phyloP scores from a whole-genome alignment of 2,329 filamentous ascomycete species.

The Xylariaceae sp. region DNA sequence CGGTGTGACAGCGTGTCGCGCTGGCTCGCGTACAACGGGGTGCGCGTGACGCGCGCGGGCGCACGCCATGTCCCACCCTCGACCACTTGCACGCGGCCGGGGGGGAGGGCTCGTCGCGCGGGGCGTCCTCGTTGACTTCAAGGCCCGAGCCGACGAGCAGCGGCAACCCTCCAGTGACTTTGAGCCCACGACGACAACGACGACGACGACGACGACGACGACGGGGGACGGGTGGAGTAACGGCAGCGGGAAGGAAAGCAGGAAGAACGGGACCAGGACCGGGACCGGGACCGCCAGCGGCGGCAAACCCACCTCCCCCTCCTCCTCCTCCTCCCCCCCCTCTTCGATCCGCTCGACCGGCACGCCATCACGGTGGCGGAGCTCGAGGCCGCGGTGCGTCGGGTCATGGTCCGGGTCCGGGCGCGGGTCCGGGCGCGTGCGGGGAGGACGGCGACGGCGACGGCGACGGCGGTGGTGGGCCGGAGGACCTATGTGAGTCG shows the following conservation, averaged over 20 bases:
- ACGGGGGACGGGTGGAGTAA: too few species aligned
- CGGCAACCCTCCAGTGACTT: too few species aligned
- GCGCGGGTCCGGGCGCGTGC: too few species aligned
- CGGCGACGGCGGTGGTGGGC: too few species aligned
- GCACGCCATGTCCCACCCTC: slow-evolving; percentile 30
- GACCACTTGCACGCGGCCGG: slow-evolving; percentile 46
- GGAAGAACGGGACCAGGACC: too few species aligned
- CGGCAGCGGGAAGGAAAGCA: too few species aligned
- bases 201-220: slow-evolving; percentile 26
- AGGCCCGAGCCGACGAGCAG: slow-evolving; percentile 26
- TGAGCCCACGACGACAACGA: slow-evolving; percentile 37
- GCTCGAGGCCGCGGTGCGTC: slow-evolving; percentile 52
- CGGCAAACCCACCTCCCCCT: too few species aligned
- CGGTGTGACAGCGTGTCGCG: slow-evolving; percentile 51
- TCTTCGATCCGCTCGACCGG: slow-evolving; percentile 43
- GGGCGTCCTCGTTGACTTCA: slow-evolving; percentile 50
- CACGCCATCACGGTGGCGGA: slow-evolving; percentile 47
- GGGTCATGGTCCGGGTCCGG: slow-evolving; percentile 57
- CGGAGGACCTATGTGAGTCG: too few species aligned
- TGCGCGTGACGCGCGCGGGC: slow-evolving; percentile 27
- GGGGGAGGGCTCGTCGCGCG: slow-evolving; percentile 45
- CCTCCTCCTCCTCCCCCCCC: too few species aligned
- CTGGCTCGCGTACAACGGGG: slow-evolving; percentile 44
- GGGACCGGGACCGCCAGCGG: too few species aligned
- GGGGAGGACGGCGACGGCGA: too few species aligned